These are phyloP conservation scores for barrel medic (Medicago truncatula) DNA, from an alignment of 306 rosid species.

Conservation along the genomic window MtrunA17r5.0-ANR NC_053045.1:54948501-54949000, in stretches of 20 bases:
- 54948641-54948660: conserved; percentile 41
- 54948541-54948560: background rate
- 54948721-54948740: conserved; percentile 41
- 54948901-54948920: conserved; percentile 28
- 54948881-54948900: conserved; percentile 22
- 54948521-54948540: background rate
- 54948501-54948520: too few relatives aligned
- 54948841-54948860: conserved; percentile 39
- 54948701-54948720: conserved; percentile 49
- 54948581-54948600: conserved; percentile 36
- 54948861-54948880: conserved; percentile 46
- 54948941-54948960: conserved; percentile 15
- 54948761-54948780: conserved; percentile 60
- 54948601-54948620: conserved; percentile 30
- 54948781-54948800: conserved; percentile 45
- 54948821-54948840: conserved; percentile 32
- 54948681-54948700: conserved; percentile 49
- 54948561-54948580: background rate
- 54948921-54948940: conserved; percentile 9
- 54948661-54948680: conserved; percentile 44
- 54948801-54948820: conserved; percentile 52
- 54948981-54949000: conserved; percentile 22
- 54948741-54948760: conserved; percentile 38
- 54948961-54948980: conserved; percentile 12
- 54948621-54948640: conserved; percentile 19